Evolutionary conservation across 768 basidiomycete genomes (phyloP).

Genomic region (Lactarius hatsudake): DNA sequence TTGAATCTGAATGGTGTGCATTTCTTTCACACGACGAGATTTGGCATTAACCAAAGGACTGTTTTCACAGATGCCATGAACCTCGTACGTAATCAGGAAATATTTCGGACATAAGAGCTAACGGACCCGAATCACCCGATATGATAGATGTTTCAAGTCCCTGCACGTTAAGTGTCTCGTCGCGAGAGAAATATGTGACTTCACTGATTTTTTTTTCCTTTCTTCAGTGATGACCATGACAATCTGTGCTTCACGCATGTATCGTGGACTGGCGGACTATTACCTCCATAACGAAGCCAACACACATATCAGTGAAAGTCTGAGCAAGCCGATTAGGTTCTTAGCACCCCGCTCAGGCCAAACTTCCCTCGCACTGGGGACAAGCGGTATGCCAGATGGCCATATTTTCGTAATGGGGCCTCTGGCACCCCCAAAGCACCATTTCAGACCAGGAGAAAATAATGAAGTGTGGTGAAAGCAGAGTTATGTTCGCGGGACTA

Average conservation of each 20-base stretch:
- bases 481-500: neutral
- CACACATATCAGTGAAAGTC: neutral
- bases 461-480: neutral
- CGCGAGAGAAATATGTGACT: neutral
- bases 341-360: neutral
- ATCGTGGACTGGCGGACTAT: slow-evolving; percentile 3
- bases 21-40: neutral
- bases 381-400: neutral
- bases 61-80: slow-evolving; percentile 3
- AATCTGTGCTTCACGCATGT: slow-evolving; percentile 3
- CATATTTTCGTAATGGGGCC: neutral
- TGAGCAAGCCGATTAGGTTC: neutral
- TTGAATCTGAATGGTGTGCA: slow-evolving; percentile 12
- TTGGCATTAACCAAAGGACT: neutral
- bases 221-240: neutral
- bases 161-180: neutral
- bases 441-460: neutral
- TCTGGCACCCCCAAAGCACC: neutral
- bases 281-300: neutral
- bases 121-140: too few relatives aligned
- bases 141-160: slow-evolving; percentile 9
- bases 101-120: neutral
- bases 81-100: neutral
- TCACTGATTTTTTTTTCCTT: neutral
- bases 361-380: neutral